Conservation (phyloP, 768 basidiomycete species). For the Phylloporus arenicola region DNA sequence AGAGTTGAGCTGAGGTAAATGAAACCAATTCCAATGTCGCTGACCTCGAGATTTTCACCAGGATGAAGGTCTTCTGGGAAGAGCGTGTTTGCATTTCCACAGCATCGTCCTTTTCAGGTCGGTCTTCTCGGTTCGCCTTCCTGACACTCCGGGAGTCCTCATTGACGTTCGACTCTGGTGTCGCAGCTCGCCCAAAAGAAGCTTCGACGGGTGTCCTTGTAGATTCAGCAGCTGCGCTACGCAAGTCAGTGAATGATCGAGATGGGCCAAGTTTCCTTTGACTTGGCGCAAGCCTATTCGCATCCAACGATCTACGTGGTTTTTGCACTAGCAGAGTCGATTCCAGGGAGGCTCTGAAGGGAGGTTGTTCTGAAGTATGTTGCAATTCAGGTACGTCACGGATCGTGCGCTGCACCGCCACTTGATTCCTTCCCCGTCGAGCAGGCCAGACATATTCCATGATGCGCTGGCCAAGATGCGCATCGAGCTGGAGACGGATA, state of each 20-base stretch:
- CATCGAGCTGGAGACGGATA: slow-evolving; percentile 81
- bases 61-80: slow-evolving; percentile 76
- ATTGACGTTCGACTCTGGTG: slow-evolving; percentile 13
- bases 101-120: slow-evolving; percentile 46
- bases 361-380: slow-evolving; percentile 14
- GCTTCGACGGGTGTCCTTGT: slow-evolving; percentile 15
- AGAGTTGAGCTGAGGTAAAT: slow-evolving; percentile 16
- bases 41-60: slow-evolving; percentile 69
- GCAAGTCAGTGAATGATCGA: slow-evolving; percentile 67
- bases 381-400: slow-evolving; percentile 14
- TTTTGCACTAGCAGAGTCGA: slow-evolving; percentile 37
- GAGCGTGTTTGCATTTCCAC: slow-evolving; percentile 81
- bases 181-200: slow-evolving; percentile 5
- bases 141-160: slow-evolving; percentile 21
- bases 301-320: slow-evolving; percentile 32
- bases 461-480: slow-evolving; percentile 70
- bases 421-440: slow-evolving; percentile 35
- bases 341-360: slow-evolving; percentile 45
- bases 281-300: slow-evolving; percentile 33
- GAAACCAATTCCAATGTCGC: slow-evolving; percentile 4
- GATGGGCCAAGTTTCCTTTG: slow-evolving; percentile 54
- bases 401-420: background rate
- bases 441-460: slow-evolving; percentile 87
- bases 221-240: slow-evolving; percentile 39
- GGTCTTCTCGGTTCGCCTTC: slow-evolving; percentile 17